Conservation (phyloP, 805 yeast genomes). For the Zygosaccharomyces lentus region DNA sequence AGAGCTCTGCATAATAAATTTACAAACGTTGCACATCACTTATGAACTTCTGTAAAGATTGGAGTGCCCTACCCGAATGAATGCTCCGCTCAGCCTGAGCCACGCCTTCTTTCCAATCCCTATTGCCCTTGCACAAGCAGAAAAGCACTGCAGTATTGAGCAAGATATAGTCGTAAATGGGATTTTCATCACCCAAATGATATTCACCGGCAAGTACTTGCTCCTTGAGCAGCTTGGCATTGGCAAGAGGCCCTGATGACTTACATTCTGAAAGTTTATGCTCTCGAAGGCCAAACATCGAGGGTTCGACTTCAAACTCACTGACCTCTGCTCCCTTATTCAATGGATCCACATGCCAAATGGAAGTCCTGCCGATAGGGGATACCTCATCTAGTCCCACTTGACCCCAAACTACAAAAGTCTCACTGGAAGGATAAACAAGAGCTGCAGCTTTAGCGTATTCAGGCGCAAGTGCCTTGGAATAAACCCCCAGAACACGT, state of each 20-base stretch:
- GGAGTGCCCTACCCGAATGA: slow-evolving; percentile 58
- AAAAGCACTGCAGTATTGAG: slow-evolving; percentile 87
- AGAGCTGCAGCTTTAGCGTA: slow-evolving; percentile 77
- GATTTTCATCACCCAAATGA: slow-evolving; percentile 45
- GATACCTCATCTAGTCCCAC: slow-evolving; percentile 92
- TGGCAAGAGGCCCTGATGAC: slow-evolving; percentile 84
- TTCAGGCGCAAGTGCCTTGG: slow-evolving; percentile 70
- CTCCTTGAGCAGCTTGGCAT: slow-evolving; percentile 53
- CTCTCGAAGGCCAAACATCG: slow-evolving; percentile 75
- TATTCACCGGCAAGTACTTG: slow-evolving; percentile 42
- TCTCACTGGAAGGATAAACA: slow-evolving; percentile 45
- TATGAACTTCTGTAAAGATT: slow-evolving; percentile 52
- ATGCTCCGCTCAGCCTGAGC: slow-evolving; percentile 66
- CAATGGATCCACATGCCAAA: slow-evolving; percentile 63
- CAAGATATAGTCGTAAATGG: slow-evolving; percentile 84
- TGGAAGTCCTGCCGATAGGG: slow-evolving; percentile 75
- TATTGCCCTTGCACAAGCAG: slow-evolving; percentile 65
- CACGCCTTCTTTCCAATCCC: slow-evolving; percentile 75
- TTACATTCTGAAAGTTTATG: slow-evolving; percentile 64
- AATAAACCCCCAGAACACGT: slow-evolving; percentile 85
- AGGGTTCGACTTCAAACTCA: slow-evolving; percentile 52
- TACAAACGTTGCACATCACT: slow-evolving; percentile 20
- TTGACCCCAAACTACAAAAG: slow-evolving; percentile 91
- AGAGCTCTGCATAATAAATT: neutral
- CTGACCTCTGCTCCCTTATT: slow-evolving; percentile 39